Conservation (phyloP, 768 basidiomycete genomes). For the Royoungia palumana region DNA sequence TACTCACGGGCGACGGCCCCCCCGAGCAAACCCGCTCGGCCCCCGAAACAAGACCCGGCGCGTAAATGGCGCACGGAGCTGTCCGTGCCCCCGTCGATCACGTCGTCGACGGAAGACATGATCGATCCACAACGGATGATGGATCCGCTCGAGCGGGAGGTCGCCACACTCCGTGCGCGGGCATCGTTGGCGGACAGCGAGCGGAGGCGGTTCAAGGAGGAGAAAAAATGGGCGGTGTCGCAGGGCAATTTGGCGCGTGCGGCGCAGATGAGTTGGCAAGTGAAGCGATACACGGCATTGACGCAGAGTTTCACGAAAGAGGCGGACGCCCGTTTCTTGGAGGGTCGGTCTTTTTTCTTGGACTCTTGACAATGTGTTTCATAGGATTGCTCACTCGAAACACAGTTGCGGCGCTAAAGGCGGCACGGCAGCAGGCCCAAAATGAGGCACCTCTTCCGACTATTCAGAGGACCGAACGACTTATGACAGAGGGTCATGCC, state of each 20-base stretch:
- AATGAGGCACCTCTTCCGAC: constrained; percentile 11
- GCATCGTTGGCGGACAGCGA: constrained; percentile 83
- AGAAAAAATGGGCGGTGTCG: constrained; percentile 81
- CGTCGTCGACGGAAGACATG: constrained; percentile 63
- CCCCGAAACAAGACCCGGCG: constrained; percentile 27
- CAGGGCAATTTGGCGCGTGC: constrained; percentile 75
- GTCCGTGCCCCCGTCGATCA: constrained; percentile 50
- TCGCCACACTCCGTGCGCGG: constrained; percentile 70
- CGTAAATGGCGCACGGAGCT: constrained; percentile 35
- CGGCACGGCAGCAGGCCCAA: constrained; percentile 17
- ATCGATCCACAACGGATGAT: constrained; percentile 56
- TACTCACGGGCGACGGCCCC: constrained; percentile 14
- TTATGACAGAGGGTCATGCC: constrained; percentile 23
- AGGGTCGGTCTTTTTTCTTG: constrained; percentile 42
- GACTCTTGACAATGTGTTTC: not conserved
- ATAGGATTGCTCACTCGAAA: constrained; percentile 6
- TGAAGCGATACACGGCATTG: constrained; percentile 73
- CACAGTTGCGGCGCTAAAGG: constrained; percentile 28
- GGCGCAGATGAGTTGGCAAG: constrained; percentile 78
- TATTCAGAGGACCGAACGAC: constrained; percentile 23
- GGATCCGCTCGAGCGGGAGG: constrained; percentile 67
- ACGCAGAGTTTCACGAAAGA: constrained; percentile 80
- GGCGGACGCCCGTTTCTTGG: constrained; percentile 64
- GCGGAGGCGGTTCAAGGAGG: constrained; percentile 78
- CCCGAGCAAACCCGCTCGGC: constrained; percentile 23